Evolutionary conservation across 2,329 filamentous ascomycete species (phyloP).

Genomic region (Chalara sp.): DNA sequence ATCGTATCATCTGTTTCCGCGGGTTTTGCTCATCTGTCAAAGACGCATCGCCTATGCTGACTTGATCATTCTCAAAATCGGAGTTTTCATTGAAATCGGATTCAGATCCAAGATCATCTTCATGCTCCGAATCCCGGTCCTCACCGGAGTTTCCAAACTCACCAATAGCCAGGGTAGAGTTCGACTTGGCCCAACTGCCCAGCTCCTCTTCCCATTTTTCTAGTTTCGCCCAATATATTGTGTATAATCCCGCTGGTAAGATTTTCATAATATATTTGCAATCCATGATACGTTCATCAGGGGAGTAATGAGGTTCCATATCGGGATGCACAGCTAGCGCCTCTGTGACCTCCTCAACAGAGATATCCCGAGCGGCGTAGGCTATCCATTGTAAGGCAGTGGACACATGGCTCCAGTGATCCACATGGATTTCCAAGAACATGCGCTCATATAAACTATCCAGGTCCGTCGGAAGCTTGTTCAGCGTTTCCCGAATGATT

Average conservation of each 20-base stretch:
- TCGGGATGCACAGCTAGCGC: neutral
- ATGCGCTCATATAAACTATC: slow-evolving; percentile 10
- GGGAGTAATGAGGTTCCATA: neutral
- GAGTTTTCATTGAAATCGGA: neutral
- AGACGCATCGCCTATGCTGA: neutral
- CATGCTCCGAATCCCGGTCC: too few relatives aligned
- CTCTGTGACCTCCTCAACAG: neutral
- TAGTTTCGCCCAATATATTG: neutral
- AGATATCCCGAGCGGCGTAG: slow-evolving; percentile 4
- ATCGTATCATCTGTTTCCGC: neutral
- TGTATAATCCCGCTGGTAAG: neutral
- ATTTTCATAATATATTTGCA: neutral
- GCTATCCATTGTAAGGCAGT: slow-evolving; percentile 19
- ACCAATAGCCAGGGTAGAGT: too few relatives aligned
- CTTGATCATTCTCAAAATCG: neutral
- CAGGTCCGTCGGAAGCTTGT: slow-evolving; percentile 5
- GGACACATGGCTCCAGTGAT: neutral
- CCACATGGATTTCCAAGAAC: neutral
- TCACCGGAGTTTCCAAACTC: too few relatives aligned
- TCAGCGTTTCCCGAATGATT: neutral
- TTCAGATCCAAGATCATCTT: neutral
- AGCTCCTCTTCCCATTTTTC: neutral
- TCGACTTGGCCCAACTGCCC: neutral
- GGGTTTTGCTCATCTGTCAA: neutral
- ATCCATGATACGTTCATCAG: neutral